These are phyloP conservation scores for Fusarium lyarnte DNA, from an alignment of 2,329 filamentous ascomycete genomes.

Conservation along the genomic window DNA sequence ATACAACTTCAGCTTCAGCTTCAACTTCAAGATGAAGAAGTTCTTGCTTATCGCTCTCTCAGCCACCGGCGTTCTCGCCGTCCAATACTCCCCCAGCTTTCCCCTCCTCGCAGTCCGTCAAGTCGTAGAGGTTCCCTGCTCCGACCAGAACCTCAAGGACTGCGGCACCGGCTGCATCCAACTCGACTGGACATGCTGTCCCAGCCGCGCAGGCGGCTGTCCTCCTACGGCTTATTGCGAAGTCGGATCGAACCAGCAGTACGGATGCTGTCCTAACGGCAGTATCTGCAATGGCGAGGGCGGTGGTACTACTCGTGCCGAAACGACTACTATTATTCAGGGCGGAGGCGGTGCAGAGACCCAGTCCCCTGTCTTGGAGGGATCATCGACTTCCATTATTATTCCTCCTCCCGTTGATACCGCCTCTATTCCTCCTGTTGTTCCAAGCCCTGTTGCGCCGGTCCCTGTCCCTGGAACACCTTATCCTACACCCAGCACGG, in stretches of 20 bases:
- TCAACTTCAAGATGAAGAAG: constrained; percentile 39
- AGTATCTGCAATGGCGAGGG: constrained; percentile 41
- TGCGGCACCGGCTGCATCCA: constrained; percentile 47
- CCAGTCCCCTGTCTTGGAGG: constrained; percentile 10
- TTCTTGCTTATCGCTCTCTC: constrained; percentile 38
- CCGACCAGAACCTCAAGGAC: constrained; percentile 35
- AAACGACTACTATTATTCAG: constrained; percentile 14
- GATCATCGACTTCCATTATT: constrained; percentile 10
- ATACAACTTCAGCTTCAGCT: neutral
- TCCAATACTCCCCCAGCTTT: constrained; percentile 16
- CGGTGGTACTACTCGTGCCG: constrained; percentile 31
- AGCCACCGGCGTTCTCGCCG: constrained; percentile 30
- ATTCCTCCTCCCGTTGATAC: constrained; percentile 2
- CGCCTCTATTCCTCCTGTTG: neutral
- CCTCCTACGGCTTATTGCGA: constrained; percentile 37
- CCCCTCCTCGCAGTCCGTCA: constrained; percentile 35
- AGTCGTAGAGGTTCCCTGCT: constrained; percentile 36
- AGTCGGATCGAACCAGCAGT: constrained; percentile 40
- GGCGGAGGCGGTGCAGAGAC: neutral
- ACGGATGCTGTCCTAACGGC: constrained; percentile 46
- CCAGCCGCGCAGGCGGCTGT: constrained; percentile 43
- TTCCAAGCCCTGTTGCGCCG: neutral
- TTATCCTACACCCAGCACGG: constrained; percentile 13
- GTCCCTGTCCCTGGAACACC: constrained; percentile 16
- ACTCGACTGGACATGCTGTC: constrained; percentile 44